Percentiles rank a stretch among this genome's conserved stretches.
Evolutionary conservation across 2,329 filamentous ascomycete genomes (phyloP).

Genomic region (Boeremia exigua): DNA sequence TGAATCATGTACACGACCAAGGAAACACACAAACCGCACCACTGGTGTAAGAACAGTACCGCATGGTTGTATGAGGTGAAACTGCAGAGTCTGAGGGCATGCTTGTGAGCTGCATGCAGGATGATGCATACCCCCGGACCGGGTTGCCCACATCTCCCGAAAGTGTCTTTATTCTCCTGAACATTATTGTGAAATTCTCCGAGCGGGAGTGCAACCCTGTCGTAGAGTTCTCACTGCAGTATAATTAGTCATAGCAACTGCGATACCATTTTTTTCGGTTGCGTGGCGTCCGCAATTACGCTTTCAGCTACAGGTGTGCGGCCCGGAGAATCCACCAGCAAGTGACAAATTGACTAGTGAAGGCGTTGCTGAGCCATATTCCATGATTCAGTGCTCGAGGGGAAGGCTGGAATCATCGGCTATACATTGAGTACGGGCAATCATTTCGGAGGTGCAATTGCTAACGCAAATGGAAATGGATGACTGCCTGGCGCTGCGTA

Average conservation of each 20-base stretch:
- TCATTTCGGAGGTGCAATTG: not conserved
- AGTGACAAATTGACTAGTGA: constrained; percentile 12
- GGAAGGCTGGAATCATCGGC: constrained; percentile 8
- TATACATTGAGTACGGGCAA: not conserved
- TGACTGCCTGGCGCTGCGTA: not conserved
- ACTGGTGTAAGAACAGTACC: not conserved
- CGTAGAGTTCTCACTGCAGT: constrained; percentile 2
- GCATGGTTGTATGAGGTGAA: constrained; percentile 7
- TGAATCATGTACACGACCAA: not conserved
- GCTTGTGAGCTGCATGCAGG: constrained; percentile 8
- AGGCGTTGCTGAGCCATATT: constrained; percentile 1
- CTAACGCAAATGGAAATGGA: constrained; percentile 9
- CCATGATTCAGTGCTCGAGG: constrained; percentile 4
- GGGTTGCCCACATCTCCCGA: not conserved
- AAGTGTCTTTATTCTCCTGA: constrained; percentile 13
- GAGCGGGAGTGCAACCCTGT: not conserved
- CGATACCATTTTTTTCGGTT: constrained; percentile 6
- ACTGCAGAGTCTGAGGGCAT: not conserved
- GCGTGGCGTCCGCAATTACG: constrained; percentile 17
- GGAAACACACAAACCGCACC: not conserved
- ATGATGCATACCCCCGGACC: constrained; percentile 11
- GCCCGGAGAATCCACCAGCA: constrained; percentile 21
- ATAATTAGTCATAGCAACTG: not conserved
- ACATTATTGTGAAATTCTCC: constrained; percentile 19
- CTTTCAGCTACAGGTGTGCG: constrained; percentile 25